Percentiles rank a stretch among this genome's conserved stretches.
Evolutionary conservation across 169 alveolate genomes (phyloP).

Genomic region (Plasmodium cynomolgi): DNA sequence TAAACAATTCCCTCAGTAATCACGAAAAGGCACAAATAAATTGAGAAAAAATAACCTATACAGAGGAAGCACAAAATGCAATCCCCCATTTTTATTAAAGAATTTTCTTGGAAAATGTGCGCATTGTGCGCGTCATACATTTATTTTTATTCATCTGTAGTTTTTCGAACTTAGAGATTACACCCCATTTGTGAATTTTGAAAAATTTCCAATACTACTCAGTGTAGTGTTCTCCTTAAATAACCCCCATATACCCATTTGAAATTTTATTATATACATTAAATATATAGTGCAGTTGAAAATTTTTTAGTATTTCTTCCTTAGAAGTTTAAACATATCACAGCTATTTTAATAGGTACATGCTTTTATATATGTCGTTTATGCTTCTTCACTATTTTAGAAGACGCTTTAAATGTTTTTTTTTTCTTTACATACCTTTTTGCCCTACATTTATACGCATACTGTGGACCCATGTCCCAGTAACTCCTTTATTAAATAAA

Average conservation of each 20-base stretch:
- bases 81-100: not conserved
- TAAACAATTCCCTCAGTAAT: not conserved
- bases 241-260: not conserved
- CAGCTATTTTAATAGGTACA: not conserved
- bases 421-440: not conserved
- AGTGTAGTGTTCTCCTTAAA: not conserved
- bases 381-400: not conserved
- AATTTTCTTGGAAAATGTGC: not conserved
- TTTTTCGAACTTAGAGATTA: not conserved
- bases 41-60: not conserved
- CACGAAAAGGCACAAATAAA: not conserved
- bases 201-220: not conserved
- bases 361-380: not conserved
- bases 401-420: not conserved
- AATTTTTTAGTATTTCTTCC: not conserved
- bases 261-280: not conserved
- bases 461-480: not conserved
- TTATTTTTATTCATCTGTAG: not conserved
- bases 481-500: constrained; percentile 3
- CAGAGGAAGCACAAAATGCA: not conserved
- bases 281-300: not conserved
- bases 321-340: not conserved
- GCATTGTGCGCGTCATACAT: not conserved
- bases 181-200: not conserved
- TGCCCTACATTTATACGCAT: not conserved